A percentile compares a stretch with the other conserved stretches of the same genome.
Conservation (phyloP, 352 stramenopile genomes). For the Pythium aristosporum region DNA sequence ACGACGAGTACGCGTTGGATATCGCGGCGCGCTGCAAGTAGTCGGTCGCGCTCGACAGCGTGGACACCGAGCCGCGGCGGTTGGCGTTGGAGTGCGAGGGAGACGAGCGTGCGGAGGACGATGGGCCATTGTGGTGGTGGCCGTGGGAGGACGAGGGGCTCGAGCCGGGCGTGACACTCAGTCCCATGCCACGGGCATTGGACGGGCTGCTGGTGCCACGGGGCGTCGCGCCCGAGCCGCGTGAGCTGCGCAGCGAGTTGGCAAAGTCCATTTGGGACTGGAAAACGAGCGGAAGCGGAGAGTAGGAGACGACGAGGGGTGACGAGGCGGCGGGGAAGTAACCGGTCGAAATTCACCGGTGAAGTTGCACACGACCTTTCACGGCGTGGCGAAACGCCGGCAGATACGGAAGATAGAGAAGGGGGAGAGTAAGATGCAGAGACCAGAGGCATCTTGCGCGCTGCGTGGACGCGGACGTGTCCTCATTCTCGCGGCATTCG, state of each 20-base stretch:
- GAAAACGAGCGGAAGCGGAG: not conserved
- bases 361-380: conserved; percentile 9
- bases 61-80: conserved; percentile 13
- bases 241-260: conserved; percentile 33
- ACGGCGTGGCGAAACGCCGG: not conserved
- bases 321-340: not conserved
- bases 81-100: conserved; percentile 8
- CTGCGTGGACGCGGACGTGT: too few species aligned
- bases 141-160: conserved; percentile 28
- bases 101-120: conserved; percentile 16
- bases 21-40: conserved; percentile 65
- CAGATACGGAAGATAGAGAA: not conserved
- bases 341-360: not conserved
- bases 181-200: conserved; percentile 37
- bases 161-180: conserved; percentile 38
- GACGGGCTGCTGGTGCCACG: conserved; percentile 25
- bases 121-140: conserved; percentile 14
- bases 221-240: conserved; percentile 28
- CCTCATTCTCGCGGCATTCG: too few species aligned
- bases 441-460: not conserved
- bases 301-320: not conserved
- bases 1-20: conserved; percentile 58
- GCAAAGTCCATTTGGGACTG: conserved; percentile 33
- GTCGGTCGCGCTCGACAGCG: conserved; percentile 11
- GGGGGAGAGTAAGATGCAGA: not conserved